Evolutionary conservation across 306 rosid genomes (phyloP).

Genomic region (Cicer chorassanicum): DNA sequence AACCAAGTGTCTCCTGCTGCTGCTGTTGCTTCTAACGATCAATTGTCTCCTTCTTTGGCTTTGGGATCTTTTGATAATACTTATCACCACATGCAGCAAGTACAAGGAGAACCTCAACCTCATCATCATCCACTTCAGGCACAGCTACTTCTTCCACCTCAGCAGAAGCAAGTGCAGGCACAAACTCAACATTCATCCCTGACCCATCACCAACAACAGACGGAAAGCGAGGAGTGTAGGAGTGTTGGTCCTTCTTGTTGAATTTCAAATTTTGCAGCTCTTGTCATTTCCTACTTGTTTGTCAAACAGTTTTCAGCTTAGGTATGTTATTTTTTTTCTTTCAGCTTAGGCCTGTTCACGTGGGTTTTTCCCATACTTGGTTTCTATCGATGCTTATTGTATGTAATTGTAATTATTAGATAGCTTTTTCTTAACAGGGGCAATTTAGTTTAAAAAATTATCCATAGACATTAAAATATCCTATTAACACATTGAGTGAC

Average conservation of each 20-base stretch:
- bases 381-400: slow-evolving; percentile 49
- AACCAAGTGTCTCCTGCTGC: slow-evolving; percentile 50
- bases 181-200: slow-evolving; percentile 53
- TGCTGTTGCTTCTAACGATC: slow-evolving; percentile 31
- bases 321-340: slow-evolving; percentile 49
- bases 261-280: slow-evolving; percentile 46
- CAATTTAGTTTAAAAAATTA: slow-evolving; percentile 38
- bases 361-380: slow-evolving; percentile 35
- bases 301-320: slow-evolving; percentile 50
- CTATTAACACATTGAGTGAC: too few species aligned
- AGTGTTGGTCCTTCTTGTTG: slow-evolving; percentile 71
- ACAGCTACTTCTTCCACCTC: slow-evolving; percentile 45
- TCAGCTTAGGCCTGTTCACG: slow-evolving; percentile 40
- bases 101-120: slow-evolving; percentile 42
- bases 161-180: slow-evolving; percentile 53
- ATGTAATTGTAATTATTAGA: slow-evolving; percentile 23
- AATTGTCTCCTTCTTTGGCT: slow-evolving; percentile 72
- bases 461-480: too few species aligned
- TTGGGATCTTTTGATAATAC: slow-evolving; percentile 65
- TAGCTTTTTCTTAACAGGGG: slow-evolving; percentile 51
- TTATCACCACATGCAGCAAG: slow-evolving; percentile 61
- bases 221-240: slow-evolving; percentile 69
- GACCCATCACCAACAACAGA: slow-evolving; percentile 49
- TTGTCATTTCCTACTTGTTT: slow-evolving; percentile 43
- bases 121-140: slow-evolving; percentile 38